A percentile compares a stretch with the other conserved stretches of the same genome.
Conservation (phyloP, 2,329 filamentous ascomycete genomes). For the Leptographium lundbergii region DNA sequence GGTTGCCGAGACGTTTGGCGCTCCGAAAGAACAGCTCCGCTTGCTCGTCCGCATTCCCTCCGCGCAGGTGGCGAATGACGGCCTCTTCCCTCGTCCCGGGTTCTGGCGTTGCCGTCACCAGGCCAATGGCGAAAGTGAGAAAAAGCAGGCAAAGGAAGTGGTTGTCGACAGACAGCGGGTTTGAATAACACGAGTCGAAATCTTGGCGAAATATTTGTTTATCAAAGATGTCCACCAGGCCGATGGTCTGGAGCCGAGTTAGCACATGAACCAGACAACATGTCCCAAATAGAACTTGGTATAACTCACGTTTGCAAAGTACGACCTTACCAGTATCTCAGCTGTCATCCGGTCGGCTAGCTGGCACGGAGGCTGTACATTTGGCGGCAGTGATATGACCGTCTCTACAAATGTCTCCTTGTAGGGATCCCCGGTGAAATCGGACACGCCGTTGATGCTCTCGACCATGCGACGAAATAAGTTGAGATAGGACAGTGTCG, state of each 20-base stretch:
- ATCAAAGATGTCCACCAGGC: slow-evolving; percentile 48
- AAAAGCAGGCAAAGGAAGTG: slow-evolving; percentile 47
- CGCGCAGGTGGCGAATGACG: slow-evolving; percentile 36
- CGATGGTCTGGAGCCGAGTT: slow-evolving; percentile 33
- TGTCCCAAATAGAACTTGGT: background rate
- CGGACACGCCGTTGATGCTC: slow-evolving; percentile 36
- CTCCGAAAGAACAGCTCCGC: slow-evolving; percentile 52
- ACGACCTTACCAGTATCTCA: slow-evolving; percentile 41
- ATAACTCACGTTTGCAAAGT: slow-evolving; percentile 41
- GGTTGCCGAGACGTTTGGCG: slow-evolving; percentile 38
- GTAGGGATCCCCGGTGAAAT: slow-evolving; percentile 46
- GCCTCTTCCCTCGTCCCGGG: slow-evolving; percentile 34
- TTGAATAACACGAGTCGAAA: slow-evolving; percentile 40
- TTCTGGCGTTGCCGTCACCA: slow-evolving; percentile 42
- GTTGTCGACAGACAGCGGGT: slow-evolving; percentile 35
- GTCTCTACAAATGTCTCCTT: slow-evolving; percentile 43
- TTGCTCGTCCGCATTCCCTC: slow-evolving; percentile 31
- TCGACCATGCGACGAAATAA: slow-evolving; percentile 48
- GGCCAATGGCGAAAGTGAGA: slow-evolving; percentile 49
- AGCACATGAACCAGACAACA: background rate
- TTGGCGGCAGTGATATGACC: slow-evolving; percentile 30
- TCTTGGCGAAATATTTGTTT: slow-evolving; percentile 32
- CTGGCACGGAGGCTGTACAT: slow-evolving; percentile 34
- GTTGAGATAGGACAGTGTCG: slow-evolving; percentile 47
- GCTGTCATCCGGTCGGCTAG: slow-evolving; percentile 40